Conservation (phyloP, 2,329 filamentous ascomycete genomes). For the Botryotinia calthae region DNA sequence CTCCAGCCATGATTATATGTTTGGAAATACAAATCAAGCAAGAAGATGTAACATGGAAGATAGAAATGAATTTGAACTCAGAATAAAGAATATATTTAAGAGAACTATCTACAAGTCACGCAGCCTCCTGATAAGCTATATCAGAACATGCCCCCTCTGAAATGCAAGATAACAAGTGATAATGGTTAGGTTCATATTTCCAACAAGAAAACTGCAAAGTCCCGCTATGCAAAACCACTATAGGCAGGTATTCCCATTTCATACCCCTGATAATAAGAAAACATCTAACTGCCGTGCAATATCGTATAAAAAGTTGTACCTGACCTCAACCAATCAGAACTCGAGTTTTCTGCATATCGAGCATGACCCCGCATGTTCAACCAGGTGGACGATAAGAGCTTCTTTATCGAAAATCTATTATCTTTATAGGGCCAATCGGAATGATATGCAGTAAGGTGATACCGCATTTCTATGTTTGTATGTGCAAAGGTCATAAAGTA, state of each 20-base stretch:
- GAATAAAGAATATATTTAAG: background rate
- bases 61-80: background rate
- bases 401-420: background rate
- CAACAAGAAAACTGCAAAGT: background rate
- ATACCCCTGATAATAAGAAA: background rate
- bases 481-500: background rate
- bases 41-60: background rate
- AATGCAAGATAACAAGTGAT: background rate
- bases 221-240: background rate
- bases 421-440: background rate
- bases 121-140: background rate
- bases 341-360: background rate
- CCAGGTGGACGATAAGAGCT: conserved; percentile 3
- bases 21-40: background rate
- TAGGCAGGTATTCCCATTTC: background rate
- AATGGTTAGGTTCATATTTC: background rate
- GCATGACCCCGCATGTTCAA: background rate
- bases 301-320: background rate
- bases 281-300: background rate
- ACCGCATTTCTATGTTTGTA: background rate
- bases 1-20: conserved; percentile 1
- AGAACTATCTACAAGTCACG: background rate
- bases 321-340: background rate
- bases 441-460: background rate
- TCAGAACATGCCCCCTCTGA: background rate